Conservation (phyloP, 352 stramenopile genomes). For the Globisporangium acanthophoron region DNA sequence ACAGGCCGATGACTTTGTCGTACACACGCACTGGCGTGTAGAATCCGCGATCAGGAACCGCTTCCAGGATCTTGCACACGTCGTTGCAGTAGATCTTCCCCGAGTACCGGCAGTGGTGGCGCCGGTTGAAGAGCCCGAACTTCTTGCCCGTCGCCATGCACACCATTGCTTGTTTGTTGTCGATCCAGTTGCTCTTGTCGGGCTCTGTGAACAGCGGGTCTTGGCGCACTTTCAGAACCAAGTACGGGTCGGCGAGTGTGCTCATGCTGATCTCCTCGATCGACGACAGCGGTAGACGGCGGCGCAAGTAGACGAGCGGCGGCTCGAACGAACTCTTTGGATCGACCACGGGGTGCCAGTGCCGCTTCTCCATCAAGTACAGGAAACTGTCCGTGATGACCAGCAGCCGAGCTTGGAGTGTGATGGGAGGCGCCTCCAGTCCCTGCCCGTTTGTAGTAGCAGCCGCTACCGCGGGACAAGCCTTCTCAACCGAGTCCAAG, state of each 20-base stretch:
- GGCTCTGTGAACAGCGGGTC: slow-evolving; percentile 49
- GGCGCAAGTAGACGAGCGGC: slow-evolving; percentile 68
- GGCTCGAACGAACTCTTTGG: slow-evolving; percentile 47
- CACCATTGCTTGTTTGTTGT: slow-evolving; percentile 78
- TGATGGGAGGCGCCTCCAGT: slow-evolving; percentile 26
- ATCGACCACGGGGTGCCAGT: slow-evolving; percentile 47
- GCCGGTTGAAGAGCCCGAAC: slow-evolving; percentile 83
- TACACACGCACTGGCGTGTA: slow-evolving; percentile 77
- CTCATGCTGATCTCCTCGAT: slow-evolving; percentile 81
- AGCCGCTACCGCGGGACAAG: slow-evolving; percentile 19
- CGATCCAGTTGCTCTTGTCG: slow-evolving; percentile 78
- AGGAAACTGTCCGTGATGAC: slow-evolving; percentile 69
- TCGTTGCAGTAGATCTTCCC: slow-evolving; percentile 86
- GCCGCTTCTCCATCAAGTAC: slow-evolving; percentile 77
- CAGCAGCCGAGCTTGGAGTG: slow-evolving; percentile 38
- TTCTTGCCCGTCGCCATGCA: slow-evolving; percentile 86
- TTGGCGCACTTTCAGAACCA: slow-evolving; percentile 61
- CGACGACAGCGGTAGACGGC: slow-evolving; percentile 46
- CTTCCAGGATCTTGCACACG: slow-evolving; percentile 69
- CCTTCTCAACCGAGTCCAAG: slow-evolving; percentile 70
- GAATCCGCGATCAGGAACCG: slow-evolving; percentile 76
- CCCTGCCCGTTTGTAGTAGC: not conserved
- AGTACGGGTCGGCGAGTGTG: slow-evolving; percentile 76
- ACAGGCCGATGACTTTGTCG: slow-evolving; percentile 70
- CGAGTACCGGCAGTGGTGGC: slow-evolving; percentile 84